Evolutionary conservation across 208 protist genomes (phyloP).

Genomic region (Leishmania aethiopica): DNA sequence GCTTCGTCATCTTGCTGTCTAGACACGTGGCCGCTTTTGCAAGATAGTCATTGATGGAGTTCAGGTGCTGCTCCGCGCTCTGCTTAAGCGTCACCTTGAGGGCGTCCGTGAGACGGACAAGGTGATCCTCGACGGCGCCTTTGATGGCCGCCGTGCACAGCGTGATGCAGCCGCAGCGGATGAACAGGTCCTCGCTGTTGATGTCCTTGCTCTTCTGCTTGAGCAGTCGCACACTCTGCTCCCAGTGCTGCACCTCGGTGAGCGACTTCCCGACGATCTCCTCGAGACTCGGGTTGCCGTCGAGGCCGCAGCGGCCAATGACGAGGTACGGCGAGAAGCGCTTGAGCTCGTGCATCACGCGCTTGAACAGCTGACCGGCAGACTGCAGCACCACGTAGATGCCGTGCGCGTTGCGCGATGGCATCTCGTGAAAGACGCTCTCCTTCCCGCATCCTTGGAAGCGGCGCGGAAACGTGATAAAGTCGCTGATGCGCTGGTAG

Average conservation of each 20-base stretch:
- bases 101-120: constrained; percentile 88
- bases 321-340: constrained; percentile 90
- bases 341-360: constrained; percentile 84
- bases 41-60: constrained; percentile 88
- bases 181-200: constrained; percentile 92
- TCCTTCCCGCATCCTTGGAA: constrained; percentile 89
- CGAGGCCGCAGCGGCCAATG: constrained; percentile 86
- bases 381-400: constrained; percentile 94
- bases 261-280: constrained; percentile 88
- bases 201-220: constrained; percentile 96
- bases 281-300: constrained; percentile 82
- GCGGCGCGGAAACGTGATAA: constrained; percentile 93
- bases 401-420: constrained; percentile 83
- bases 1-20: constrained; percentile 85
- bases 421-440: constrained; percentile 86
- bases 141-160: constrained; percentile 95
- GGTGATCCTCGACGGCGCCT: constrained; percentile 93
- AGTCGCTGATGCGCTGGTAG: constrained; percentile 95
- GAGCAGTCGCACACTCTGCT: constrained; percentile 94
- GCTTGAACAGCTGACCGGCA: constrained; percentile 91
- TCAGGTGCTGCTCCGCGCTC: constrained; percentile 82
- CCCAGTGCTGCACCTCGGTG: constrained; percentile 94
- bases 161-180: constrained; percentile 95
- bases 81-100: constrained; percentile 86
- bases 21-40: constrained; percentile 70